These are phyloP conservation scores for Sarocladium brachiariae DNA, from an alignment of 2,329 filamentous ascomycete species.

Conservation along the genomic window DNA sequence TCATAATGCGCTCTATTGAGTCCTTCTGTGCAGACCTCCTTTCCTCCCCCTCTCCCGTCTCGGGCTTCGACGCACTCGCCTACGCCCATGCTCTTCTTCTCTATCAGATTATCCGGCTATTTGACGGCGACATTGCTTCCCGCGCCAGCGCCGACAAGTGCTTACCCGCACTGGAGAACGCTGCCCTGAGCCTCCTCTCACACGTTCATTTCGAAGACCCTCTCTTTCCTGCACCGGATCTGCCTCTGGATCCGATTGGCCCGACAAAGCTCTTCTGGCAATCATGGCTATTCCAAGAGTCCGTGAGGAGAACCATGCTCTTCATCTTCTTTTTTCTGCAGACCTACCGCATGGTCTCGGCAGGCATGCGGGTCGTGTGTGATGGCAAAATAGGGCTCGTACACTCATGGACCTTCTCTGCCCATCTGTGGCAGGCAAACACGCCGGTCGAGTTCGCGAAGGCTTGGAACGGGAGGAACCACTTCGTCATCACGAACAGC, in stretches of 20 bases:
- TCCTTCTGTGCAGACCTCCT: conserved; percentile 36
- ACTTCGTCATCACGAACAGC: conserved; percentile 27
- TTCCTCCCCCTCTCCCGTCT: conserved; percentile 23
- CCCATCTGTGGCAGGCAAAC: conserved; percentile 30
- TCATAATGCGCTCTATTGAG: conserved; percentile 43
- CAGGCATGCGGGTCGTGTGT: conserved; percentile 19
- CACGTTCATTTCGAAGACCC: conserved; percentile 23
- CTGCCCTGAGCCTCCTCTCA: conserved; percentile 24
- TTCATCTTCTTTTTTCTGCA: conserved; percentile 39
- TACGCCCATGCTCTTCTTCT: conserved; percentile 41
- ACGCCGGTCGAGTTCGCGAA: conserved; percentile 29
- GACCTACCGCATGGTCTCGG: conserved; percentile 27
- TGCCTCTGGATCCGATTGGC: conserved; percentile 30
- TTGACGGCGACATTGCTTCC: conserved; percentile 40
- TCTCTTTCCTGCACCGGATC: conserved; percentile 9
- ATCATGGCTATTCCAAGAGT: conserved; percentile 47
- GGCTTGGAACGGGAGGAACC: conserved; percentile 29
- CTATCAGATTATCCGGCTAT: conserved; percentile 43
- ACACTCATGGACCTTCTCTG: conserved; percentile 33
- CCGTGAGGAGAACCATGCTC: conserved; percentile 43
- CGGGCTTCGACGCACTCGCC: conserved; percentile 26
- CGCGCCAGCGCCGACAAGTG: conserved; percentile 30
- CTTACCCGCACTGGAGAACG: conserved; percentile 26
- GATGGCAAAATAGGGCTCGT: conserved; percentile 23
- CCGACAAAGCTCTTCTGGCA: conserved; percentile 39